Conservation (phyloP, 352 stramenopile genomes). For the Globisporangium solare region DNA sequence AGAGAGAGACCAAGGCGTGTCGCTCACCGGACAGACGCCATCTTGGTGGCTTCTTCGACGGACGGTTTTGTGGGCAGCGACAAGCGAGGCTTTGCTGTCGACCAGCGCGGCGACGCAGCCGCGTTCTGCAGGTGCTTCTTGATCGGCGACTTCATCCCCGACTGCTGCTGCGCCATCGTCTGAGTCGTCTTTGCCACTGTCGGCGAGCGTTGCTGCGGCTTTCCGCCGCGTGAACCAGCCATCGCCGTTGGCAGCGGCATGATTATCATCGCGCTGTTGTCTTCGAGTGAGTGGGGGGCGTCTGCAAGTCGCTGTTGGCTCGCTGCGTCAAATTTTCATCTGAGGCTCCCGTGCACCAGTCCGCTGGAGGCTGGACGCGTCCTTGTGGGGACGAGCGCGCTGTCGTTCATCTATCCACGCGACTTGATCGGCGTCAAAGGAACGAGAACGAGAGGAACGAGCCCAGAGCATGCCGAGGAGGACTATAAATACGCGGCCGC, state of each 20-base stretch:
- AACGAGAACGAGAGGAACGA: background rate
- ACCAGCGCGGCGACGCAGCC: conserved; percentile 2
- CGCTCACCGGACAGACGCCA: conserved; percentile 6
- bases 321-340: conserved; percentile 11
- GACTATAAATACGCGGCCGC: conserved; percentile 3
- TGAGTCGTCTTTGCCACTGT: conserved; percentile 7
- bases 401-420: background rate
- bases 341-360: conserved; percentile 1
- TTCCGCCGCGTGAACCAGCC: background rate
- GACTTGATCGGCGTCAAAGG: background rate
- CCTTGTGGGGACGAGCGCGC: no score
- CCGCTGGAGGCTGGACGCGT: no score
- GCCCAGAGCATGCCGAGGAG: no score
- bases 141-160: conserved; percentile 35
- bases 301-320: background rate
- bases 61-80: background rate
- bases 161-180: background rate
- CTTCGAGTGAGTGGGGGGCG: no score
- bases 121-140: conserved; percentile 51
- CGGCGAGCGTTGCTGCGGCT: background rate
- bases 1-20: background rate
- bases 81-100: background rate
- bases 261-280: conserved; percentile 13
- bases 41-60: background rate
- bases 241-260: conserved; percentile 16